phyloP scores from a whole-genome alignment of 148 eudicot species.

The Cornus suecica region DNA sequence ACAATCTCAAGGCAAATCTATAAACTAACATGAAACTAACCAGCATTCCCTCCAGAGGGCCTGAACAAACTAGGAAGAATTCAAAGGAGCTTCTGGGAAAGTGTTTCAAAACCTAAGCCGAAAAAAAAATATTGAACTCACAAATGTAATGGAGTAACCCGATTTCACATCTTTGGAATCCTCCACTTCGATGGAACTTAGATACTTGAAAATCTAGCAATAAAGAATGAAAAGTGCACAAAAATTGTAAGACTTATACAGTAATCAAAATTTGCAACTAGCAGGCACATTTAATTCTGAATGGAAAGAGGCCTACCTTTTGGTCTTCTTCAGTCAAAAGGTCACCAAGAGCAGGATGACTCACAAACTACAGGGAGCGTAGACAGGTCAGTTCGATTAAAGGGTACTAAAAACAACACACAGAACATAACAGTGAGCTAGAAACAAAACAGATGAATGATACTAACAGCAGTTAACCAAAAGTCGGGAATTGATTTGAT shows the following conservation, averaged over 20 bases:
- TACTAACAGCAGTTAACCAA: constrained; percentile 89
- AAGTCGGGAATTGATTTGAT: constrained; percentile 87
- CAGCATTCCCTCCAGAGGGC: not conserved
- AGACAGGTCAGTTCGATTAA: not conserved
- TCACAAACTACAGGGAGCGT: constrained; percentile 62
- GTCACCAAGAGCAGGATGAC: constrained; percentile 88
- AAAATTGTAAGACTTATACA: constrained; percentile 1
- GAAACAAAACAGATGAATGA: not conserved
- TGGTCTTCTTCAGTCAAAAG: constrained; percentile 83
- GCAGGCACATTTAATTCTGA: no score
- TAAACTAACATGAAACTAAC: not conserved
- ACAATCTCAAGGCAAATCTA: not conserved
- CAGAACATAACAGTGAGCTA: not conserved
- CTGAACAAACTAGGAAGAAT: not conserved
- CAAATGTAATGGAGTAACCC: constrained; percentile 88
- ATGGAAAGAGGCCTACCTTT: constrained; percentile 37
- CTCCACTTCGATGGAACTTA: constrained; percentile 85
- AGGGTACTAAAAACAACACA: not conserved
- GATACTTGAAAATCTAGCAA: constrained; percentile 73
- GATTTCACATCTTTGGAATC: constrained; percentile 89
- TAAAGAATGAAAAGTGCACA: not conserved
- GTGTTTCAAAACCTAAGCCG: not conserved
- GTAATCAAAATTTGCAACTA: no score
- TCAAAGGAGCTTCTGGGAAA: not conserved
- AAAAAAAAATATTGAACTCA: constrained; percentile 38